Conservation (phyloP, 2,329 filamentous ascomycete species). For the Claviceps africana region DNA sequence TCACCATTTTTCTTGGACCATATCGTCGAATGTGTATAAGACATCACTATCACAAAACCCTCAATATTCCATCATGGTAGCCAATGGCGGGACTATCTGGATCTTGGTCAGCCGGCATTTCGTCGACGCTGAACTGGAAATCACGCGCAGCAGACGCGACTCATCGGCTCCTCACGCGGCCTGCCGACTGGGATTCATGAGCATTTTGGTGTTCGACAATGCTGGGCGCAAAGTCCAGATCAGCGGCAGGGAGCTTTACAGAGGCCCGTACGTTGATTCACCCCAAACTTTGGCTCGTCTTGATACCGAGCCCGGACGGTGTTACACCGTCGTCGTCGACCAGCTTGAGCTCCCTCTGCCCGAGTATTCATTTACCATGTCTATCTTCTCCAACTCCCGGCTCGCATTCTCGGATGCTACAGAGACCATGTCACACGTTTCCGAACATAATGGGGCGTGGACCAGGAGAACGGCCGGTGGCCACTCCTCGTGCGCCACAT, state of each 20-base stretch:
- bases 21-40: conserved; percentile 34
- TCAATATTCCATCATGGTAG: conserved; percentile 55
- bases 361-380: conserved; percentile 74
- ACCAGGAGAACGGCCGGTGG: conserved; percentile 69
- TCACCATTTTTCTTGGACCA: conserved; percentile 76
- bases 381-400: conserved; percentile 56
- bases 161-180: conserved; percentile 29
- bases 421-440: conserved; percentile 43
- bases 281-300: conserved; percentile 79
- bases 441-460: conserved; percentile 55
- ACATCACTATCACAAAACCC: conserved; percentile 51
- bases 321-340: conserved; percentile 52
- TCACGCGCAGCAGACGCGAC: conserved; percentile 30
- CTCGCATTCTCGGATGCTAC: conserved; percentile 48
- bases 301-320: conserved; percentile 21
- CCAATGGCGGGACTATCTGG: conserved; percentile 55
- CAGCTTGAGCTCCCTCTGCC: conserved; percentile 64
- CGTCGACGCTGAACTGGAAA: conserved; percentile 48
- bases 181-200: conserved; percentile 64
- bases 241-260: conserved; percentile 55
- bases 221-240: conserved; percentile 60
- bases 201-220: conserved; percentile 65
- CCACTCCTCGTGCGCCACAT: conserved; percentile 61
- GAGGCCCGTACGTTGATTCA: conserved; percentile 82
- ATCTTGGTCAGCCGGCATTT: conserved; percentile 80